These are phyloP conservation scores for Mycena sanguinolenta DNA, from an alignment of 768 basidiomycete genomes.

Conservation along the genomic window DNA sequence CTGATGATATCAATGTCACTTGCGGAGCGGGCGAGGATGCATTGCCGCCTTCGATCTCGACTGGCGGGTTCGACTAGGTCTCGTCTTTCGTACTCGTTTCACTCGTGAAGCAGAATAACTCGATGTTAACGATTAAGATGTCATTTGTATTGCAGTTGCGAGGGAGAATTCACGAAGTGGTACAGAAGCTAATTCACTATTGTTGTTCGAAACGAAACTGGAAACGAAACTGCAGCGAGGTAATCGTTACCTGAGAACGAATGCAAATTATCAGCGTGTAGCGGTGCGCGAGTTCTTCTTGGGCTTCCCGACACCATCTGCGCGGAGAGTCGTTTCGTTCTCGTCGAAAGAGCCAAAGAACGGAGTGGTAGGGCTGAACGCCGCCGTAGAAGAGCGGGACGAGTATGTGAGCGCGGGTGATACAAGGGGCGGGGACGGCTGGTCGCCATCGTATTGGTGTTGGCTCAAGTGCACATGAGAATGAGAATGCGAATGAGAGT, in stretches of 20 bases:
- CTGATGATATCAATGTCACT: slow-evolving; percentile 63
- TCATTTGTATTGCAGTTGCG: slow-evolving; percentile 5
- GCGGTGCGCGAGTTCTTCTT: slow-evolving; percentile 32
- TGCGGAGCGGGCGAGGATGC: slow-evolving; percentile 63
- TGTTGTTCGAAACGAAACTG: background rate
- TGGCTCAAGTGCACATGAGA: slow-evolving; percentile 26
- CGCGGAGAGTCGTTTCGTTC: slow-evolving; percentile 28
- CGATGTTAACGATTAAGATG: background rate
- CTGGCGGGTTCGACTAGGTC: slow-evolving; percentile 67
- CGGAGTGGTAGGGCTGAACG: slow-evolving; percentile 78
- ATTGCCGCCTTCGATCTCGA: slow-evolving; percentile 73
- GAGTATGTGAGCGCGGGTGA: slow-evolving; percentile 80
- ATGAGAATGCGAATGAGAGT: slow-evolving; percentile 47
- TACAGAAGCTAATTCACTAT: slow-evolving; percentile 10
- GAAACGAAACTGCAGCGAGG: background rate
- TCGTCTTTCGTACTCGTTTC: background rate
- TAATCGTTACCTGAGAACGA: slow-evolving; percentile 3
- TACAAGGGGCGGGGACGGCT: slow-evolving; percentile 66
- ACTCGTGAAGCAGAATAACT: background rate
- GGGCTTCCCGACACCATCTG: slow-evolving; percentile 21
- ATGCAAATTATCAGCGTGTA: slow-evolving; percentile 24
- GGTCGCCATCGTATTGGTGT: slow-evolving; percentile 43
- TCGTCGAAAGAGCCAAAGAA: slow-evolving; percentile 73
- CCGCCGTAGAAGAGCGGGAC: slow-evolving; percentile 70
- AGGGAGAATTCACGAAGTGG: slow-evolving; percentile 7